These are phyloP conservation scores for Yamadazyma insecticola DNA, from an alignment of 805 yeast species.

Conservation along the genomic window DNA sequence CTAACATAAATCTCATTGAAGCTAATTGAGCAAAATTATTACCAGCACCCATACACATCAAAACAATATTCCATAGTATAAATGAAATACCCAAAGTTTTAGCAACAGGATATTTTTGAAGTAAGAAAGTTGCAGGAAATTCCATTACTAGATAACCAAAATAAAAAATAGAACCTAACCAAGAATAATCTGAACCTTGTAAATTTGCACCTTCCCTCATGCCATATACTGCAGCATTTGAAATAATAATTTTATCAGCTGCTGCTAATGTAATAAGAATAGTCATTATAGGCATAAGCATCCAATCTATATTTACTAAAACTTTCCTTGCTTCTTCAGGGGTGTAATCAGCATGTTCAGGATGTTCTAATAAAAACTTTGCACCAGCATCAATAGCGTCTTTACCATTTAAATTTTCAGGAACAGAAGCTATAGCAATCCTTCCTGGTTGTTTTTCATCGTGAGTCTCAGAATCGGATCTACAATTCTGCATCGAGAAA, in stretches of 20 bases:
- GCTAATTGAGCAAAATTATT: conserved; percentile 34
- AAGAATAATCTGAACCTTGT: conserved; percentile 22
- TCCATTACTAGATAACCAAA: conserved; percentile 29
- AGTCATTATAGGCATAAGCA: conserved; percentile 21
- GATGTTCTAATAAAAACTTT: conserved; percentile 14
- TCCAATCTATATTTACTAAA: conserved; percentile 17
- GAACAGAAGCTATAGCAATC: too few species aligned
- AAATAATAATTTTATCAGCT: conserved; percentile 21
- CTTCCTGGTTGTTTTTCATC: too few species aligned
- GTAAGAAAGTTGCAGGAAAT: conserved; percentile 33
- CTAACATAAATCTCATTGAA: conserved; percentile 17
- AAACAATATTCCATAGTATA: conserved; percentile 31
- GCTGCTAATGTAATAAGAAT: conserved; percentile 23
- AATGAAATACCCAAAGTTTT: conserved; percentile 27
- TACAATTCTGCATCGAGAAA: too few species aligned
- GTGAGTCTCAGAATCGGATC: too few species aligned
- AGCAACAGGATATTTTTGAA: conserved; percentile 33
- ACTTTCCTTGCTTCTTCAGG: conserved; percentile 13
- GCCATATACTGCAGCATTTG: conserved; percentile 29
- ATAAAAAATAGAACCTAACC: conserved; percentile 52
- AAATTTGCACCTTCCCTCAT: conserved; percentile 25
- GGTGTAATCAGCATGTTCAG: conserved; percentile 16
- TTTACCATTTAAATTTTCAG: neutral
- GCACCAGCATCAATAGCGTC: conserved; percentile 17
- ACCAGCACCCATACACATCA: conserved; percentile 46